Conservation (phyloP, 768 basidiomycete genomes). For the Sarcomyxa edulis region DNA sequence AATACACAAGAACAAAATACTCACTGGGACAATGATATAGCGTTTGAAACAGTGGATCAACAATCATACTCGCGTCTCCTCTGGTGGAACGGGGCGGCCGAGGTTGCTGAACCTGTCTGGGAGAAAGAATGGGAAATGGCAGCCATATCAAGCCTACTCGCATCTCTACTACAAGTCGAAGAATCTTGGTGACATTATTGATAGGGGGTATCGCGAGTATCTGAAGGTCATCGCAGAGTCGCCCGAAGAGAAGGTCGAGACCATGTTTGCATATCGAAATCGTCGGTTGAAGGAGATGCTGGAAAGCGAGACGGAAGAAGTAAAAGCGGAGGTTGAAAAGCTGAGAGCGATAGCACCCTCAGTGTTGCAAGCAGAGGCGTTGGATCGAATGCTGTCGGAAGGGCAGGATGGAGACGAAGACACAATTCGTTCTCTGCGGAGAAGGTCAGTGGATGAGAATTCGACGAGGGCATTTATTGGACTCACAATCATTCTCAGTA, state of each 20-base stretch:
- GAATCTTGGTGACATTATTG: not conserved
- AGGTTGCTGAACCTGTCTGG: not conserved
- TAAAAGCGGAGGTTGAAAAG: conserved; percentile 1
- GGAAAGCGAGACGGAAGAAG: not conserved
- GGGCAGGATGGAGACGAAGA: not conserved
- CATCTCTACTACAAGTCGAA: not conserved
- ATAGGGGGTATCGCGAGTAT: not conserved
- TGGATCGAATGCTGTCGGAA: not conserved
- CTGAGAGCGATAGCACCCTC: not conserved
- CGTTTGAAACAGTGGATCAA: conserved; percentile 2
- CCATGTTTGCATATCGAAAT: not conserved
- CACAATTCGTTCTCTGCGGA: no score
- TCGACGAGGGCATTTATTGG: no score
- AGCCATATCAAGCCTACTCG: conserved; percentile 1
- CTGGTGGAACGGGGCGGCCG: no score
- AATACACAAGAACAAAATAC: no score
- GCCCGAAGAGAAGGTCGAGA: not conserved
- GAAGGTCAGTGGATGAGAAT: no score
- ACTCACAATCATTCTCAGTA: no score
- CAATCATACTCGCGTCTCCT: not conserved
- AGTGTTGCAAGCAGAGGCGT: not conserved
- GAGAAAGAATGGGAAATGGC: not conserved
- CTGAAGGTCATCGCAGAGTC: not conserved
- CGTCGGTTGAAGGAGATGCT: not conserved
- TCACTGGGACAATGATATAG: no score